Conservation (phyloP, 345 rosid species). For the Zanthoxylum bungeanum region DNA sequence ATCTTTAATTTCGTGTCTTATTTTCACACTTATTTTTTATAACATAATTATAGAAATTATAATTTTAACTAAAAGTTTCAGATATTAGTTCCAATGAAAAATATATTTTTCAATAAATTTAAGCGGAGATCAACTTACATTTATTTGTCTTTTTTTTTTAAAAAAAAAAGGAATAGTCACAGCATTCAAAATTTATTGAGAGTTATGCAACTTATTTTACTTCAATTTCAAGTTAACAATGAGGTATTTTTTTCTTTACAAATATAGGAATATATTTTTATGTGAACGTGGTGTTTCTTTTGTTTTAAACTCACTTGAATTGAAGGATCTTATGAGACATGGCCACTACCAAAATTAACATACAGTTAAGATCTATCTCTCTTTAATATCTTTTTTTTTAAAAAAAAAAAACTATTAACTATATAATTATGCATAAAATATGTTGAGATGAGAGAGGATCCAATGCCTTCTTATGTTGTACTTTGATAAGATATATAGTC, state of each 20-base stretch:
- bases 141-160: no score
- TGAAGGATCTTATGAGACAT: background rate
- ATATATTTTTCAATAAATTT: background rate
- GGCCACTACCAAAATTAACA: background rate
- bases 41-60: background rate
- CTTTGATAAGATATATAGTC: background rate
- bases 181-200: background rate
- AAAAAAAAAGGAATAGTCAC: background rate
- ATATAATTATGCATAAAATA: no score
- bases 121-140: background rate
- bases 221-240: background rate
- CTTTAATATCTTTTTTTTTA: rapidly evolving
- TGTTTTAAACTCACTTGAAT: background rate
- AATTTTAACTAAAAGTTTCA: background rate
- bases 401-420: no score
- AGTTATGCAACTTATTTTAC: background rate
- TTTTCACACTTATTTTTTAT: background rate
- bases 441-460: background rate
- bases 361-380: background rate
- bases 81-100: background rate
- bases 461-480: background rate
- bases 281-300: background rate
- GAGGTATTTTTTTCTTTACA: background rate
- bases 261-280: no score
- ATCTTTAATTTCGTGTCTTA: background rate